These are phyloP conservation scores for Tricholoma flavovirens DNA, from an alignment of 768 basidiomycete genomes.

Conservation along the genomic window DNA sequence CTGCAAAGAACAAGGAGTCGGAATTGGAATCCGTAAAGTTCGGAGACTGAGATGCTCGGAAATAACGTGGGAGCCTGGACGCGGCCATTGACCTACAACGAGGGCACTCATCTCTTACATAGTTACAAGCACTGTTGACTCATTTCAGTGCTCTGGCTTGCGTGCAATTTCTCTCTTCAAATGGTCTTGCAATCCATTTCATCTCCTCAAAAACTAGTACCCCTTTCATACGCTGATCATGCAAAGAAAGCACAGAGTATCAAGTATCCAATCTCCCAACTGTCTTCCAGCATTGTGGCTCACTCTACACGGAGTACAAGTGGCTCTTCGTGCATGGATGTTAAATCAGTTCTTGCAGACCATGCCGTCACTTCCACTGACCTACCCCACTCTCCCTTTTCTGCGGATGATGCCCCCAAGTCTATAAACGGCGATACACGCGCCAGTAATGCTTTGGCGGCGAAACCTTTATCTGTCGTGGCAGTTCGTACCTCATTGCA, in stretches of 20 bases:
- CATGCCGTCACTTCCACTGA: slow-evolving; percentile 5
- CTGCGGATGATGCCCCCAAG: background rate
- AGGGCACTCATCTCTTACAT: too few species aligned
- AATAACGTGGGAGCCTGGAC: too few species aligned
- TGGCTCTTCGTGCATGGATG: background rate
- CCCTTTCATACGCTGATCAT: slow-evolving; percentile 54
- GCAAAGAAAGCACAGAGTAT: slow-evolving; percentile 44
- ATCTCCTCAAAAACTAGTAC: slow-evolving; percentile 20
- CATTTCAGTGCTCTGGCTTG: background rate
- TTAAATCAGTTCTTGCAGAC: background rate
- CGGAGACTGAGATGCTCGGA: too few species aligned
- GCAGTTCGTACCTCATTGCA: slow-evolving; percentile 12
- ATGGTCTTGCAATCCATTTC: slow-evolving; percentile 20
- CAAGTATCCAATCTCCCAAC: slow-evolving; percentile 21
- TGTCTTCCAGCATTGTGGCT: slow-evolving; percentile 4
- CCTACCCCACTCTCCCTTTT: background rate
- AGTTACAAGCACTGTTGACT: too few species aligned
- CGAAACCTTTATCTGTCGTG: slow-evolving; percentile 14
- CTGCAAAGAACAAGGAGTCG: too few species aligned
- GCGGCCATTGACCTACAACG: too few species aligned
- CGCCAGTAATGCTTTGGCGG: slow-evolving; percentile 11
- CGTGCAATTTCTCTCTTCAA: slow-evolving; percentile 6
- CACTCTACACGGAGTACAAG: slow-evolving; percentile 5
- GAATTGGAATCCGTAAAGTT: too few species aligned
- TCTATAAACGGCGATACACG: slow-evolving; percentile 6